A percentile compares a stretch with the other conserved stretches of the same genome.
Conservation (phyloP, 768 basidiomycete genomes). For the Rhizopogon salebrosus region DNA sequence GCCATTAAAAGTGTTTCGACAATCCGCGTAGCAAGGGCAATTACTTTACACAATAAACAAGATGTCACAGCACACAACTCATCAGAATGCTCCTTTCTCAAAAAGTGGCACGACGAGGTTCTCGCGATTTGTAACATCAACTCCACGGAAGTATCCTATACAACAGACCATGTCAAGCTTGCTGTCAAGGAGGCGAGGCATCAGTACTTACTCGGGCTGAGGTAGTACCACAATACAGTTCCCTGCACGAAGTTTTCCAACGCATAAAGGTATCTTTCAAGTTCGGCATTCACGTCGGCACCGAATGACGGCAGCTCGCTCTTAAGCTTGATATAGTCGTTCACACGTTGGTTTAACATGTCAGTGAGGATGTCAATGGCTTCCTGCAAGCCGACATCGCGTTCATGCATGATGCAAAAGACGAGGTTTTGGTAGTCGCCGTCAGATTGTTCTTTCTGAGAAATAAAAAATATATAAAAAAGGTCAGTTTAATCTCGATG, state of each 20-base stretch:
- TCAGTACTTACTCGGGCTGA: conserved; percentile 30
- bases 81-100: conserved; percentile 19
- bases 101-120: conserved; percentile 26
- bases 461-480: not conserved
- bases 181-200: not conserved
- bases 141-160: conserved; percentile 28
- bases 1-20: conserved; percentile 2
- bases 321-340: conserved; percentile 29
- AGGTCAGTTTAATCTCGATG: conserved; percentile 3
- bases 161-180: conserved; percentile 6
- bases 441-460: conserved; percentile 35
- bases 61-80: not conserved
- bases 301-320: conserved; percentile 30
- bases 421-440: conserved; percentile 37
- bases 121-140: conserved; percentile 26
- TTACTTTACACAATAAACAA: conserved; percentile 19
- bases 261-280: conserved; percentile 28
- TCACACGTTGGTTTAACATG: conserved; percentile 31
- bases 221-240: conserved; percentile 35
- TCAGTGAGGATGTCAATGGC: conserved; percentile 33
- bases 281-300: conserved; percentile 27
- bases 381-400: conserved; percentile 25
- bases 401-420: conserved; percentile 35
- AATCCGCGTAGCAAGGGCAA: conserved; percentile 9
- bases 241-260: conserved; percentile 35